Evolutionary conservation across 192 early-diverging fungal genomes (phyloP), one percentile per base, ranked within the genome.

Genomic region (Tieghemiomyces parasiticus): DNA sequence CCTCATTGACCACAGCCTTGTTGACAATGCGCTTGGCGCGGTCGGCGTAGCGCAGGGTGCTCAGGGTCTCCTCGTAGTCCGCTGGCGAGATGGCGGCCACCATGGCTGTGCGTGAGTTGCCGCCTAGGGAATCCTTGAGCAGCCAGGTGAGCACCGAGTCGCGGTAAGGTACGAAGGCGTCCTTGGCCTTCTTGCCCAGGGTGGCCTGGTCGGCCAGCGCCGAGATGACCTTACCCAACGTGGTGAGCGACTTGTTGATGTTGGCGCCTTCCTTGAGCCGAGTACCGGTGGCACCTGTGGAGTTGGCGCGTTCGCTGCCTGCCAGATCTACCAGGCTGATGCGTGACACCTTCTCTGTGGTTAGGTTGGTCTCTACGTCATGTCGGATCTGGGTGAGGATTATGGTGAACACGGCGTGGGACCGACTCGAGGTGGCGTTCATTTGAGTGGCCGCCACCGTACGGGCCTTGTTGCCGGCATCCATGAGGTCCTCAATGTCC

Each of bases 371-470:
- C 14, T 68, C 44, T 0, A 49, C 46, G 61, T 79, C 77, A 19
- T 73, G 63, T 13, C 73, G 61, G 61, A 80, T 84, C 64, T 86
- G 79, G 3, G 85, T 86, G 24, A 91, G 69, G 8, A 83, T 74
- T 0, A 90, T 65, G 0, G 88, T 87, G 55, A 88, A 91, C 33
- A 91, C 87, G 2, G 87, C 89, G 67, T 91, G 89, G 20, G 93
- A 85, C 46, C 92, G 80, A 69, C 83, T 87, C 35, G 91, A 93
- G 1, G 81, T 81, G 59, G 86, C 92, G 71, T 97, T 97, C 91
- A 95, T 93, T 59, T 90, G 86, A 46, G 93, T 97, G 19, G 91
- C 79, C 1, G 91, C 93, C 20, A 93, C 89, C 0, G 91, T 93
- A 60, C 65, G 69, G 65, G 84, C 85, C 73, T 84, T 84, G 66